A percentile compares a stretch with the other conserved stretches of the same genome.
Conservation (phyloP, 2,329 filamentous ascomycete genomes). For the Trichothecium sympodiale region DNA sequence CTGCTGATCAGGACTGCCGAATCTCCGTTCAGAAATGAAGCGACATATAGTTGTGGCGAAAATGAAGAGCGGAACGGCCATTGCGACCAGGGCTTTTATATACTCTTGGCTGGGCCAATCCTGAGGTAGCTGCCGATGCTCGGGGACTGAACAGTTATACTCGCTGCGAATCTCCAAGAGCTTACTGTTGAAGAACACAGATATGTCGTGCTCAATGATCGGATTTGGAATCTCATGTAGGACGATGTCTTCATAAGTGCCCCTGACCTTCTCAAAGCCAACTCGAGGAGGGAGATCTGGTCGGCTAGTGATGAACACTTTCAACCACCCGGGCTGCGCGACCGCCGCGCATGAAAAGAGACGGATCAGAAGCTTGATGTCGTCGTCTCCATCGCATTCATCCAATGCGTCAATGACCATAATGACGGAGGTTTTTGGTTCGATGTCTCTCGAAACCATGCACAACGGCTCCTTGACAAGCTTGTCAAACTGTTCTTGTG, state of each 20-base stretch:
- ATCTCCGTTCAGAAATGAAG: neutral
- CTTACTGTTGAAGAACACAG: constrained; percentile 15
- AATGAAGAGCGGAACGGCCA: constrained; percentile 19
- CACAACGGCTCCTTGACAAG: too few relatives aligned
- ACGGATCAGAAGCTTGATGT: constrained; percentile 1
- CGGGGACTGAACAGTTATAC: constrained; percentile 7
- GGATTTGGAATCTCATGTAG: constrained; percentile 19
- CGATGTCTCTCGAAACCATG: neutral
- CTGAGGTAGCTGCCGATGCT: constrained; percentile 1
- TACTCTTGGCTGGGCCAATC: constrained; percentile 5
- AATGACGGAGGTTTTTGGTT: neutral
- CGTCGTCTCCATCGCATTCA: neutral
- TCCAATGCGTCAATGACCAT: constrained; percentile 2
- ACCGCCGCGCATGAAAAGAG: constrained; percentile 1
- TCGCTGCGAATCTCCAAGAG: constrained; percentile 15
- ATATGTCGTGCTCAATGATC: constrained; percentile 23
- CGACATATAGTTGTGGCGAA: constrained; percentile 17
- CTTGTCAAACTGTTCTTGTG: neutral
- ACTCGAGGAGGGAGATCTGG: constrained; percentile 22
- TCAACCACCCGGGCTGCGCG: constrained; percentile 7
- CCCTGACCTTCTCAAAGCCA: constrained; percentile 18
- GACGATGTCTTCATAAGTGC: constrained; percentile 18
- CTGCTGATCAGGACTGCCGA: constrained; percentile 9
- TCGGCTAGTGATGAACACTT: constrained; percentile 26
- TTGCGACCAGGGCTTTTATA: constrained; percentile 10